Conservation (phyloP, 2,329 filamentous ascomycete species). For the Ramularia collo-cygni region DNA sequence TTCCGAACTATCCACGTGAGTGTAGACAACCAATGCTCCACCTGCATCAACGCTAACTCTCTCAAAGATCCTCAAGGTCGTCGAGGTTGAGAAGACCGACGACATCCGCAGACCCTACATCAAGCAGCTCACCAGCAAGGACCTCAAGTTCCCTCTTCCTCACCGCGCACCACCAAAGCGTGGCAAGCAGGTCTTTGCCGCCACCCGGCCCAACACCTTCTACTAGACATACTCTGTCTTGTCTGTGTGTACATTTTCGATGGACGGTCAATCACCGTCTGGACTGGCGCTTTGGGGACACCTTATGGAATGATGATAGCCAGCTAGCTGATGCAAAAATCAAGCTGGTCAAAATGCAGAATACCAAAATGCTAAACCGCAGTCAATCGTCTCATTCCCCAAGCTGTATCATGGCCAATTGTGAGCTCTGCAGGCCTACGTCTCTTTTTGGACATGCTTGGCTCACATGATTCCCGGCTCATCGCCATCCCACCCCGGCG, state of each 20-base stretch:
- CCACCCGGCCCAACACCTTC: conserved; percentile 93
- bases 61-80: conserved; percentile 86
- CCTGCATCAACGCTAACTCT: conserved; percentile 2
- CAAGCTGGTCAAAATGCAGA: not conserved
- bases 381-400: too few species aligned
- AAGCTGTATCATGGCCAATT: too few species aligned
- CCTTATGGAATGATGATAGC: conserved; percentile 7
- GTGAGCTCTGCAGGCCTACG: too few species aligned
- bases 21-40: conserved; percentile 22
- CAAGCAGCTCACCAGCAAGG: conserved; percentile 93
- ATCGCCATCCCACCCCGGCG: conserved; percentile 13
- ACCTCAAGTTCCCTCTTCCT: conserved; percentile 96
- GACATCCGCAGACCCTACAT: conserved; percentile 98
- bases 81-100: conserved; percentile 90
- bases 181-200: conserved; percentile 86
- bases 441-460: too few species aligned
- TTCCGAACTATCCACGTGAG: conserved; percentile 98
- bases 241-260: conserved; percentile 14
- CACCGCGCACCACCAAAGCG: conserved; percentile 82
- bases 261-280: conserved; percentile 14
- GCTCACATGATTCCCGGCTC: too few species aligned
- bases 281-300: conserved; percentile 16
- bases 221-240: conserved; percentile 59
- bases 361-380: too few species aligned
- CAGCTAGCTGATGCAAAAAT: conserved; percentile 18